These are phyloP conservation scores for Phytophthora rubi DNA, from an alignment of 352 stramenopile genomes.

Conservation along the genomic window DNA sequence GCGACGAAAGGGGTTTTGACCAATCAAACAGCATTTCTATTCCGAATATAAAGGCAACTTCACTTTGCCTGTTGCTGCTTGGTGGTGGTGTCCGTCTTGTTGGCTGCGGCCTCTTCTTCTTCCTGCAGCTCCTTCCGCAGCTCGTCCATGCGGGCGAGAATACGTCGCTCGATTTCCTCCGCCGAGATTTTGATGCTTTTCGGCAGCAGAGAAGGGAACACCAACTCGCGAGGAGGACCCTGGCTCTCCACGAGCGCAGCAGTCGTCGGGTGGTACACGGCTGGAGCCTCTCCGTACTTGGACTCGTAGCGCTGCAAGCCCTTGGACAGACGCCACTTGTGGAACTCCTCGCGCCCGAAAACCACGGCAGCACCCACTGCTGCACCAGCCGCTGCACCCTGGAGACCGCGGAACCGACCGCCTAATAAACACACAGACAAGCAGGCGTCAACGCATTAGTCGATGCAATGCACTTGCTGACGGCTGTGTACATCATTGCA, in stretches of 20 bases:
- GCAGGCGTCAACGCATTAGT: neutral
- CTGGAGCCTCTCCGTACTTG: slow-evolving; percentile 74
- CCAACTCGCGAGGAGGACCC: slow-evolving; percentile 54
- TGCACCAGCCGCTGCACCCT: slow-evolving; percentile 68
- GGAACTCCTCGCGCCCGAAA: slow-evolving; percentile 75
- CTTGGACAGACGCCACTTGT: slow-evolving; percentile 78
- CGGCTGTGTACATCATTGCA: neutral
- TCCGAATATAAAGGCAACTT: neutral
- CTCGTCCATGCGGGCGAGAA: slow-evolving; percentile 76
- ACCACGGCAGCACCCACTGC: slow-evolving; percentile 64
- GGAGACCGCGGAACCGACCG: slow-evolving; percentile 68
- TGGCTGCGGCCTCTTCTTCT: slow-evolving; percentile 19
- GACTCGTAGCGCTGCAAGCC: slow-evolving; percentile 80
- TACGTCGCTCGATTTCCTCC: slow-evolving; percentile 80
- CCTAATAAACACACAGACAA: slow-evolving; percentile 34
- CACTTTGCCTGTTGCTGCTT: slow-evolving; percentile 12
- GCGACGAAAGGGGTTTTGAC: neutral
- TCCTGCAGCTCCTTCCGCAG: slow-evolving; percentile 50
- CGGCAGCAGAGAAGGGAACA: slow-evolving; percentile 78
- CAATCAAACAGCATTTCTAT: neutral
- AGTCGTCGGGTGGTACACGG: slow-evolving; percentile 70
- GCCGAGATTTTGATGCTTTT: slow-evolving; percentile 72
- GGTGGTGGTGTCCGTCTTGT: neutral
- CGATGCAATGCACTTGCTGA: neutral
- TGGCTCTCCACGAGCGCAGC: slow-evolving; percentile 69